These are phyloP conservation scores for Penicillium subrubescens DNA, from an alignment of 495 filamentous ascomycete genomes.

Conservation along the genomic window DNA sequence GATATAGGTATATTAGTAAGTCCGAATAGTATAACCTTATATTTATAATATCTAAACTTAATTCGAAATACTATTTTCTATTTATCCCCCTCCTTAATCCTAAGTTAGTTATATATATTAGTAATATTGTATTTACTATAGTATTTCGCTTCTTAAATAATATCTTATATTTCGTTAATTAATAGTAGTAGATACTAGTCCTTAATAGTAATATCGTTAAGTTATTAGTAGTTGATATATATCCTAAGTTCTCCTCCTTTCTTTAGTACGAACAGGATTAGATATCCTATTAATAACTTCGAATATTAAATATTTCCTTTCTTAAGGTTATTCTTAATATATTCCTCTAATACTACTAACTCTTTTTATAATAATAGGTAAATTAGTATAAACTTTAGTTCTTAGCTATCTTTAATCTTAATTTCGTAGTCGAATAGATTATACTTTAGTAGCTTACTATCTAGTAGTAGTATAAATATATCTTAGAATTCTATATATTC, in stretches of 20 bases:
- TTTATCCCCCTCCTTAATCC: conserved; percentile 18
- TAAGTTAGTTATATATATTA: conserved; percentile 17
- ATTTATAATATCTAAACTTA: conserved; percentile 20
- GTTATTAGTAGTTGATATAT: conserved; percentile 27
- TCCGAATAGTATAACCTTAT: conserved; percentile 19
- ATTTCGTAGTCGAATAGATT: not conserved
- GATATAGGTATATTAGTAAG: conserved; percentile 17
- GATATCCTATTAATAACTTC: conserved; percentile 7
- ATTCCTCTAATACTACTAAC: conserved; percentile 7
- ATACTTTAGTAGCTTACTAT: conserved; percentile 10
- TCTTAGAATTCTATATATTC: conserved; percentile 3
- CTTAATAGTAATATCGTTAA: conserved; percentile 32
- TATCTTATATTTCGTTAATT: conserved; percentile 23
- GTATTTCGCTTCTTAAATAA: conserved; percentile 21
- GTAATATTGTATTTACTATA: conserved; percentile 31
- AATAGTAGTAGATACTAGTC: conserved; percentile 26
- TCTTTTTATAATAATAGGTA: not conserved
- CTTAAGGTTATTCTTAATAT: conserved; percentile 1
- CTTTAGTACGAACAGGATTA: conserved; percentile 30
- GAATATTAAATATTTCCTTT: not conserved
- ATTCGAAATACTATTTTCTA: conserved; percentile 24
- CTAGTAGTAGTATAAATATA: conserved; percentile 12
- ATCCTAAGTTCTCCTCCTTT: conserved; percentile 25
- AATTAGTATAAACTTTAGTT: not conserved
- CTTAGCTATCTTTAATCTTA: not conserved